Evolutionary conservation across 192 early-diverging fungal species (phyloP).

Genomic region (Umbelopsis sp.): DNA sequence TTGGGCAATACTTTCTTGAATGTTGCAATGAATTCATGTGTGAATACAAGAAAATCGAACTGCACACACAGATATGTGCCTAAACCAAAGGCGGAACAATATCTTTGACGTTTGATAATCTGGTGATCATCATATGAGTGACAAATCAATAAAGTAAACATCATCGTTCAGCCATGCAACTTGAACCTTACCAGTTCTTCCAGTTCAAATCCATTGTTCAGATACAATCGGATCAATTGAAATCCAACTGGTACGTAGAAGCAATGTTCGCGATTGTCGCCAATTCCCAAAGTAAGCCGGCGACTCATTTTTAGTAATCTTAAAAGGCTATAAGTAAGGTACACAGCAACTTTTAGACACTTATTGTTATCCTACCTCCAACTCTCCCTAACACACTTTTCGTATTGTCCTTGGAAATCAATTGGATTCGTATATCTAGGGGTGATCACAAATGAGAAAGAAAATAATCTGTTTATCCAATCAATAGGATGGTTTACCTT

Average conservation of each 20-base stretch:
- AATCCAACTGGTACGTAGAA: slow-evolving; percentile 89
- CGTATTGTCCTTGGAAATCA: slow-evolving; percentile 80
- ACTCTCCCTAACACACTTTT: slow-evolving; percentile 68
- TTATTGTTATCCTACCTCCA: slow-evolving; percentile 52
- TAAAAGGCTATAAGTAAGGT: slow-evolving; percentile 26
- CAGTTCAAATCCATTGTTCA: slow-evolving; percentile 82
- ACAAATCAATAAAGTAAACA: neutral
- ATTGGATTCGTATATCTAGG: slow-evolving; percentile 71
- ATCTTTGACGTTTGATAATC: slow-evolving; percentile 88
- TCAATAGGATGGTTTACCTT: slow-evolving; percentile 22
- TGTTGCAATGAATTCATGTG: slow-evolving; percentile 90
- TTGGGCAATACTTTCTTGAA: slow-evolving; percentile 69
- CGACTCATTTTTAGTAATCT: slow-evolving; percentile 73
- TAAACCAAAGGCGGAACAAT: slow-evolving; percentile 83
- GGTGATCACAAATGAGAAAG: neutral
- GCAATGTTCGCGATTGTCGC: slow-evolving; percentile 89
- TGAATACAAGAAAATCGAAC: slow-evolving; percentile 92
- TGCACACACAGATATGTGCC: slow-evolving; percentile 88
- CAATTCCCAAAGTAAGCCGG: slow-evolving; percentile 86
- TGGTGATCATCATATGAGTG: slow-evolving; percentile 11
- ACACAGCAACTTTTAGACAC: neutral
- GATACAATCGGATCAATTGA: slow-evolving; percentile 80
- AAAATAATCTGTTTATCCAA: neutral
- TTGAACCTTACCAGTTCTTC: slow-evolving; percentile 68
- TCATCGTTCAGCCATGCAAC: neutral